Percentiles rank a stretch among this genome's conserved stretches.
phyloP scores from a whole-genome alignment of 2,329 filamentous ascomycete species.

The Neophaeococcomyces aloes region DNA sequence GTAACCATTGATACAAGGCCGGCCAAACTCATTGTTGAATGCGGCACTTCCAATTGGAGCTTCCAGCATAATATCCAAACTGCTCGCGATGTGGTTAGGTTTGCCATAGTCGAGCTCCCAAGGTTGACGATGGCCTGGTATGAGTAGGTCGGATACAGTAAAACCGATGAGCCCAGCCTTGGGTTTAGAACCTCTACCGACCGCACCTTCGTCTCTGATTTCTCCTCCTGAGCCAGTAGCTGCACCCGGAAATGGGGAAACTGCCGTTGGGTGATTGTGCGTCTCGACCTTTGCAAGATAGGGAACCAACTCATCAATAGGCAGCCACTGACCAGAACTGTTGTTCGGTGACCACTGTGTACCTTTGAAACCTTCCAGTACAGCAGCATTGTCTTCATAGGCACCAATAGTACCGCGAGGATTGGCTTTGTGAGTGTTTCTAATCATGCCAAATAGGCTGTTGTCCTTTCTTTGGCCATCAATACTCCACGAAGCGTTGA shows the following conservation, averaged over 20 bases:
- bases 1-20: constrained; percentile 76
- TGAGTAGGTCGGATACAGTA: constrained; percentile 87
- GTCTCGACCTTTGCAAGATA: constrained; percentile 93
- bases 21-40: constrained; percentile 96
- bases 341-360: constrained; percentile 83
- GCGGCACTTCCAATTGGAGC: constrained; percentile 88
- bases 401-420: constrained; percentile 82
- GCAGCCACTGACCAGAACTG: constrained; percentile 74
- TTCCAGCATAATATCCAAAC: constrained; percentile 94
- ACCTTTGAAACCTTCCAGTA: constrained; percentile 61
- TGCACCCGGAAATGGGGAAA: constrained; percentile 84
- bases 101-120: constrained; percentile 83
- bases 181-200: constrained; percentile 81
- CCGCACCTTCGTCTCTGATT: constrained; percentile 88
- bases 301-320: constrained; percentile 76
- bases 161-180: constrained; percentile 89
- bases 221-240: constrained; percentile 93
- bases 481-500: constrained; percentile 94
- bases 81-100: constrained; percentile 84
- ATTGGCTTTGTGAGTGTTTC: constrained; percentile 73
- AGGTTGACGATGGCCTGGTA: constrained; percentile 68
- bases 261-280: constrained; percentile 93
- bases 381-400: constrained; percentile 97
- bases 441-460: constrained; percentile 90
- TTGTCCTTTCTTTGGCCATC: constrained; percentile 70